Base-by-base conservation (phyloP, 495 filamentous ascomycete species). In the Penicillium canescens region DNA sequence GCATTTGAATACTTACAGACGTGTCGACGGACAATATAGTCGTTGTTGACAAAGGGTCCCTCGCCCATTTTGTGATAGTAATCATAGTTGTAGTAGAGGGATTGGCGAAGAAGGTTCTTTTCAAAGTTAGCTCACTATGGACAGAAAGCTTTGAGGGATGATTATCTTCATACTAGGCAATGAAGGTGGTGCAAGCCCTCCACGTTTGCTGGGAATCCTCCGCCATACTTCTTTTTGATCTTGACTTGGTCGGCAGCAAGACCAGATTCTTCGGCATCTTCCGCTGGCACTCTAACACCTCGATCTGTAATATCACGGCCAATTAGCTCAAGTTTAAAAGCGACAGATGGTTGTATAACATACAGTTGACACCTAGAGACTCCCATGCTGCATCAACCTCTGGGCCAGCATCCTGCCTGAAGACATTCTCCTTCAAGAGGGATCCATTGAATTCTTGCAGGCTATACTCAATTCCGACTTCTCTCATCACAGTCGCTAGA, bases 311-410 rank as follows among this genome's bases (percentile, higher is more conserved):
- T 31, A 50, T 47, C 23, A 14, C 38, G 42, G 18, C 23, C 12
- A 46, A n/a, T 6, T 2, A 39, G 4, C 13, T 41, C 1, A 42
- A 7, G 6, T 31, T 2, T 5, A 31, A 2, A 3, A 44, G 24
- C 11, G 10, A 4, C 0, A 31, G 11, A 2, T 9, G 11, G 2
- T n/a, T 37, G 6, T 4, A n/a, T 18, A 11, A 57, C 67, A 46
- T 44, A 80, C 78, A 83, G 39, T 82, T 70, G 0, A 76, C 66
- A 3, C 82, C 82, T 0, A 86, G 57, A 3, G 78, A 70, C 31
- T 73, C 71, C 82, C 82, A 86, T 4, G 81, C 82, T 2, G 73
- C 79, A 58, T 86, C 82, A 3, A 83, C 79, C 49, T 81, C 79
- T 0, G 78, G 77, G 14, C 76, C 70, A 0, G 76, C 78, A 35